Evolutionary conservation across 2,329 filamentous ascomycete genomes (phyloP).

Genomic region (Cladosporium sp.): DNA sequence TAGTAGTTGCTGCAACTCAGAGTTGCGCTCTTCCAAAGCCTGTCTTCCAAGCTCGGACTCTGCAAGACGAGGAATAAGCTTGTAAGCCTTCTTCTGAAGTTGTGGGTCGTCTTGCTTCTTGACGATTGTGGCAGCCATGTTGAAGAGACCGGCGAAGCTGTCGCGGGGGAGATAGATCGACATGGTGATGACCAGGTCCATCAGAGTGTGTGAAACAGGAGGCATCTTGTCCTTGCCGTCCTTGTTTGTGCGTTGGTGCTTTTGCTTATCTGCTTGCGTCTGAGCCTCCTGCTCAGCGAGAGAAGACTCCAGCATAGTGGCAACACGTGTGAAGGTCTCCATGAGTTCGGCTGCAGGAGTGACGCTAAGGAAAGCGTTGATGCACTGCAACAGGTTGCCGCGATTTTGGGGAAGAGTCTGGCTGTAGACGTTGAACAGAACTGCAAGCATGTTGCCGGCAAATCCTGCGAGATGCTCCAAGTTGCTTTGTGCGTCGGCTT

Average conservation of each 20-base stretch:
- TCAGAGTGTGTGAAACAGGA: slow-evolving; percentile 87
- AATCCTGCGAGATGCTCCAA: slow-evolving; percentile 74
- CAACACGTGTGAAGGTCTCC: slow-evolving; percentile 84
- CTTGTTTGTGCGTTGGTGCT: slow-evolving; percentile 40
- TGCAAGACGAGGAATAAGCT: slow-evolving; percentile 85
- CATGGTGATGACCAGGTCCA: slow-evolving; percentile 96
- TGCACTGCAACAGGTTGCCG: slow-evolving; percentile 85
- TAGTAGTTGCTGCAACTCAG: slow-evolving; percentile 77
- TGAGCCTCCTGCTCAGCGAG: slow-evolving; percentile 57
- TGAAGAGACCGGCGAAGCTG: slow-evolving; percentile 80
- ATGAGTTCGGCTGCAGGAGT: slow-evolving; percentile 61
- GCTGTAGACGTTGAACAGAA: slow-evolving; percentile 98
- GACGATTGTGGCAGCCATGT: slow-evolving; percentile 78
- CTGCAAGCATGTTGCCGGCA: slow-evolving; percentile 83
- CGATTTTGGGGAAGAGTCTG: slow-evolving; percentile 90
- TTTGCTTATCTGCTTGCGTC: slow-evolving; percentile 60
- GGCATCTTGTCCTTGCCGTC: slow-evolving; percentile 70
- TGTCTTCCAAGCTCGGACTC: slow-evolving; percentile 71
- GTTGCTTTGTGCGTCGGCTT: slow-evolving; percentile 71
- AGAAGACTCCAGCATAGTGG: slow-evolving; percentile 72
- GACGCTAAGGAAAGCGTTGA: slow-evolving; percentile 91
- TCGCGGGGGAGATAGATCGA: slow-evolving; percentile 86
- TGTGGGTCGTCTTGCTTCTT: slow-evolving; percentile 80
- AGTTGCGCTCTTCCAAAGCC: slow-evolving; percentile 71
- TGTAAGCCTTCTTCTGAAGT: slow-evolving; percentile 98